Conservation (phyloP, 2,329 filamentous ascomycete species). For the Botrytis tulipae region DNA sequence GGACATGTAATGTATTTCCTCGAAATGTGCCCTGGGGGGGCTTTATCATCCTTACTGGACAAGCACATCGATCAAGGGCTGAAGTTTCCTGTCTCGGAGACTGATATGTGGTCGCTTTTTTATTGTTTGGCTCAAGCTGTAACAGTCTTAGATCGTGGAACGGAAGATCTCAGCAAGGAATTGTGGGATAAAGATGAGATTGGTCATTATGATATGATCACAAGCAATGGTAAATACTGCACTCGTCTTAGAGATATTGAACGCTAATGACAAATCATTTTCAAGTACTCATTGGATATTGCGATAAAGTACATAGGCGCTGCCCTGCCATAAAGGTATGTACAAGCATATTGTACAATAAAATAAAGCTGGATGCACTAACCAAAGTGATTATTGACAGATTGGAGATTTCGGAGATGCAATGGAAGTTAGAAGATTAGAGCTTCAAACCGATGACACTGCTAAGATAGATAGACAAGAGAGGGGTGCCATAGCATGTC, state of each 20-base stretch:
- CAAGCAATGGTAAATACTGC: neutral
- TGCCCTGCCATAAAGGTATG: neutral
- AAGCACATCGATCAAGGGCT: neutral
- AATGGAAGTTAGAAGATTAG: neutral
- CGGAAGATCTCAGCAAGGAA: neutral
- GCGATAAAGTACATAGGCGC: neutral
- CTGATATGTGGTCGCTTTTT: neutral
- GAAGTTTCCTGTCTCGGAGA: neutral
- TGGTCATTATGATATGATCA: slow-evolving; percentile 6
- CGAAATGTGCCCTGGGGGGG: neutral
- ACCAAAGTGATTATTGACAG: neutral
- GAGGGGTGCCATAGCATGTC: neutral
- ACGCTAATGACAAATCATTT: neutral
- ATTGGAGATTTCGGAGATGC: neutral
- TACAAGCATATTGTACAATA: neutral
- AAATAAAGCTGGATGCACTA: neutral
- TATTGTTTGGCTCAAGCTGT: neutral
- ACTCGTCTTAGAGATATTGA: neutral
- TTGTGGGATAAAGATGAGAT: neutral
- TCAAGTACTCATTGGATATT: neutral
- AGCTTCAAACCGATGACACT: neutral
- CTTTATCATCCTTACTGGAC: neutral
- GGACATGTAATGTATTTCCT: neutral
- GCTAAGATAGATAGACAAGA: neutral
- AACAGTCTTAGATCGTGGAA: neutral